A percentile compares a stretch with the other conserved stretches of the same genome.
Conservation (phyloP, 495 filamentous ascomycete genomes). For the Cudoniella acicularis region DNA sequence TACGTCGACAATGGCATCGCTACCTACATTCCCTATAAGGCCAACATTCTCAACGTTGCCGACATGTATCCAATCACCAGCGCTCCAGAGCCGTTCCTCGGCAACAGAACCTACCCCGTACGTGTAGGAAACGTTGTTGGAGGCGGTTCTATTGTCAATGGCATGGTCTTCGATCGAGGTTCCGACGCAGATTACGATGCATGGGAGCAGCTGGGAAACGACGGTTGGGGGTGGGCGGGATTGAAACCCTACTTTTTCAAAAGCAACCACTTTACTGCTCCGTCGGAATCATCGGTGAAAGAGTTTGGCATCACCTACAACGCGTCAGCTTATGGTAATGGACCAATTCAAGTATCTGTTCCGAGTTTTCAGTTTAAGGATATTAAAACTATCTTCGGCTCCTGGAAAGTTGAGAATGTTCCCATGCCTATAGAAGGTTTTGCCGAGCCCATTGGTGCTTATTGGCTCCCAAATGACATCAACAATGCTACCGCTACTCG, state of each 20-base stretch:
- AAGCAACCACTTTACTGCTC: not conserved
- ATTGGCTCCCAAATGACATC: constrained; percentile 2
- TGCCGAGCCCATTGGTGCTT: not conserved
- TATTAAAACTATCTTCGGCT: not conserved
- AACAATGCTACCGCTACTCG: not conserved
- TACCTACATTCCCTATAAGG: not conserved
- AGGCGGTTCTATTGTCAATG: constrained; percentile 54
- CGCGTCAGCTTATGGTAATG: constrained; percentile 15
- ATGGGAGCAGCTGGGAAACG: constrained; percentile 38
- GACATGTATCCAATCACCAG: constrained; percentile 31
- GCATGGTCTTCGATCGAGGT: constrained; percentile 57
- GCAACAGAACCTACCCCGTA: not conserved
- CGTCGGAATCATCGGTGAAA: constrained; percentile 2
- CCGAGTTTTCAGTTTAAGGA: constrained; percentile 6
- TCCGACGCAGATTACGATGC: constrained; percentile 55
- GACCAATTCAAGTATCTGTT: constrained; percentile 2
- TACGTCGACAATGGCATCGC: constrained; percentile 21
- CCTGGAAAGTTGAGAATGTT: not conserved
- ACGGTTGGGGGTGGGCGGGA: constrained; percentile 47
- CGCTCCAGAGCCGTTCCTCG: not conserved
- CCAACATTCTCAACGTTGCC: not conserved
- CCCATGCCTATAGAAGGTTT: not conserved
- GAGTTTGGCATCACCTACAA: constrained; percentile 28
- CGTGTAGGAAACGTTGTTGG: constrained; percentile 33
- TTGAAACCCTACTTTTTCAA: constrained; percentile 42